phyloP scores from a whole-genome alignment of 306 rosid genomes.

The Sophora flavescens region DNA sequence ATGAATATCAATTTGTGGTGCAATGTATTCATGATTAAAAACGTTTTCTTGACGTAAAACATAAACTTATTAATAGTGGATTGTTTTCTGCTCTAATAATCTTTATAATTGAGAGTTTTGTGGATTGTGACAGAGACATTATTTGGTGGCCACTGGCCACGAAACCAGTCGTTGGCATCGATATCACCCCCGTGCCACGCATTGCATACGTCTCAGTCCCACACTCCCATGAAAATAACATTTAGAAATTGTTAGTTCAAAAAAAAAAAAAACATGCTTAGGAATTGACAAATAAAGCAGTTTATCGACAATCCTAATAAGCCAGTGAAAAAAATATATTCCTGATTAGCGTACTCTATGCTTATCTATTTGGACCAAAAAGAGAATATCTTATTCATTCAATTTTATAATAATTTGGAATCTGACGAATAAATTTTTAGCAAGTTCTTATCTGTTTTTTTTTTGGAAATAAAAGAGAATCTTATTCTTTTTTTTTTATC shows the following conservation, averaged over 20 bases:
- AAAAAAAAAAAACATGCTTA: not conserved
- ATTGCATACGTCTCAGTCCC: not conserved
- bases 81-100: constrained; percentile 4
- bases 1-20: not conserved
- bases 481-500: not conserved
- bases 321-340: too few relatives aligned
- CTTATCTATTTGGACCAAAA: not conserved
- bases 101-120: not conserved
- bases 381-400: not conserved
- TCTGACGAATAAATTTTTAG: not conserved
- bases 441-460: not conserved
- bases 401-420: not conserved
- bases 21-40: not conserved
- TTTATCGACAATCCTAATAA: not conserved
- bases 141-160: not conserved
- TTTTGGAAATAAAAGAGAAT: not conserved
- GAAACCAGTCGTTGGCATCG: constrained; percentile 26
- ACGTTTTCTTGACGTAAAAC: not conserved
- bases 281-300: constrained; percentile 19
- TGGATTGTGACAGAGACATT: constrained; percentile 24
- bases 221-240: not conserved
- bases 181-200: constrained; percentile 42
- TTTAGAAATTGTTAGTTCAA: not conserved
- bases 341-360: not conserved
- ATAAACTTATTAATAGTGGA: not conserved